Conservation (phyloP, 2,329 filamentous ascomycete genomes). For the Trichoderma hamatum region DNA sequence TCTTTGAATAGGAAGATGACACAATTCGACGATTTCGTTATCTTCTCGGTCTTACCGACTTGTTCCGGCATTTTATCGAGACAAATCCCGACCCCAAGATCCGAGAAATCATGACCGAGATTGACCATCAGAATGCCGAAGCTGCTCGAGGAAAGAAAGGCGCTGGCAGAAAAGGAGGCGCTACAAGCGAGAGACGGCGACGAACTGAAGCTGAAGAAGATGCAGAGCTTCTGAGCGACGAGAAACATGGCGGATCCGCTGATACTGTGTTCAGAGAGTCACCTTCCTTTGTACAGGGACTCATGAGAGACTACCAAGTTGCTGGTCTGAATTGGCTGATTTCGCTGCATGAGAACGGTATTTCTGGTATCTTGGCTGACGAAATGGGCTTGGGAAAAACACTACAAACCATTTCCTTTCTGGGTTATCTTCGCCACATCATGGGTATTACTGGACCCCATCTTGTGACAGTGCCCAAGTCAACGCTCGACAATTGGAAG, state of each 20-base stretch:
- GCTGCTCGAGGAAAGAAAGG: constrained; percentile 71
- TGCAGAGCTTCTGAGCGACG: constrained; percentile 82
- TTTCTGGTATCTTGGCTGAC: constrained; percentile 95
- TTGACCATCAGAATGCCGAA: constrained; percentile 88
- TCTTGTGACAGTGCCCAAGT: constrained; percentile 90
- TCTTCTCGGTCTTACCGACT: constrained; percentile 88
- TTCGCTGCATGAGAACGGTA: constrained; percentile 96
- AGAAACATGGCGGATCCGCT: constrained; percentile 82
- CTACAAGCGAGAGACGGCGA: constrained; percentile 74
- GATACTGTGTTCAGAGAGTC: constrained; percentile 94
- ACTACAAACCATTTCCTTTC: constrained; percentile 92
- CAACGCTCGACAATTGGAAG: constrained; percentile 97
- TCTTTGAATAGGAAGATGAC: constrained; percentile 76
- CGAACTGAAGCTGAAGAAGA: constrained; percentile 98
- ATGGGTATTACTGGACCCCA: constrained; percentile 89
- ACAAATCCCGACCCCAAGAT: constrained; percentile 95
- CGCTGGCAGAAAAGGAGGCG: constrained; percentile 79
- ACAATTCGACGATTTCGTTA: constrained; percentile 94
- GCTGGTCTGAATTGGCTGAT: constrained; percentile 97
- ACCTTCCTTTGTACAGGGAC: constrained; percentile 81
- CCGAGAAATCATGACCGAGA: constrained; percentile 89
- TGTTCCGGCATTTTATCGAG: constrained; percentile 99
- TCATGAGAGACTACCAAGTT: constrained; percentile 96
- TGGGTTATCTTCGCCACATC: constrained; percentile 91
- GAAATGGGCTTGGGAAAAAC: constrained; percentile 99